phyloP scores from a whole-genome alignment of 192 early-diverging fungal species.

The Coemansia sp. region DNA sequence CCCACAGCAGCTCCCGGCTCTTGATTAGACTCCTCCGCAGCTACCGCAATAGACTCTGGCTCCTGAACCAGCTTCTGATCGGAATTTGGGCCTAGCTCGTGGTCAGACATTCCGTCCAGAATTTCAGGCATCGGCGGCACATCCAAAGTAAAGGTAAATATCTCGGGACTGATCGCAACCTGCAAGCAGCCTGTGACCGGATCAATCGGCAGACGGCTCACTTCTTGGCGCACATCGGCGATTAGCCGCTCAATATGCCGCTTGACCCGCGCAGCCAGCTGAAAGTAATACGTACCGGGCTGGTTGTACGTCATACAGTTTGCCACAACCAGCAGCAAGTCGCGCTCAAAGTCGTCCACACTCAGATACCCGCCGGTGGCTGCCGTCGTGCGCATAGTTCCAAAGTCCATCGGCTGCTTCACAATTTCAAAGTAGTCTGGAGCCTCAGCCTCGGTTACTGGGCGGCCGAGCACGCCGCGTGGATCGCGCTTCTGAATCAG shows the following conservation, averaged over 20 bases:
- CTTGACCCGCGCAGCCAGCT: constrained; percentile 38
- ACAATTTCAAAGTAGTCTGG: constrained; percentile 78
- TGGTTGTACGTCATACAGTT: constrained; percentile 55
- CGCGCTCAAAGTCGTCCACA: constrained; percentile 62
- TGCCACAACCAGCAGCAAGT: constrained; percentile 29
- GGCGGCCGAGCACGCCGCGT: constrained; percentile 65
- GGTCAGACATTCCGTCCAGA: neutral
- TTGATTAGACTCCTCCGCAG: no score
- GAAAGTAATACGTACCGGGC: constrained; percentile 48
- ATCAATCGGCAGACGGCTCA: constrained; percentile 28
- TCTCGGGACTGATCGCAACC: constrained; percentile 24
- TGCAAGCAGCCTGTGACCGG: constrained; percentile 32
- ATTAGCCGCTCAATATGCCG: constrained; percentile 28
- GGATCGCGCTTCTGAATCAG: constrained; percentile 70
- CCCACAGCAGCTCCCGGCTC: no score
- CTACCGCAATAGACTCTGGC: neutral
- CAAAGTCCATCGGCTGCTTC: constrained; percentile 76
- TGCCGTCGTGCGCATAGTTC: constrained; percentile 62
- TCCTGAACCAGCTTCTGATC: neutral
- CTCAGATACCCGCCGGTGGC: constrained; percentile 56
- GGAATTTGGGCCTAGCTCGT: neutral
- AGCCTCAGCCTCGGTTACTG: constrained; percentile 65
- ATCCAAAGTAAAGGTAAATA: constrained; percentile 20
- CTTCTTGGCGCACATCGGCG: constrained; percentile 7
- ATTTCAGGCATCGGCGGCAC: constrained; percentile 12